Conservation (phyloP, 1,139 yeast species). For the Blastobotrys arbuscula region DNA sequence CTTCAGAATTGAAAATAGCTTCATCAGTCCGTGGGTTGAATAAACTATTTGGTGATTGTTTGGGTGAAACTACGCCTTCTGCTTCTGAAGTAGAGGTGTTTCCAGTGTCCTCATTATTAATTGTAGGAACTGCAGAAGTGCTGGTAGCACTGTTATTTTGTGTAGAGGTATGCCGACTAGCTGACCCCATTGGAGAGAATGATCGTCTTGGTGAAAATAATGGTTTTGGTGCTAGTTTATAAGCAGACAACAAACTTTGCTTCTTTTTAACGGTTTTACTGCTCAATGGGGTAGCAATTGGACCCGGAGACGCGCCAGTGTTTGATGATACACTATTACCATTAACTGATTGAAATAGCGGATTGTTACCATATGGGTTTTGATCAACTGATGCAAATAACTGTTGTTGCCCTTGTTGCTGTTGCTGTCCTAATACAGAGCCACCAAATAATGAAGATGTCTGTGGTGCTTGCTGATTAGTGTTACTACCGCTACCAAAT, state of each 20-base stretch:
- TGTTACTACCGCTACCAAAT: slow-evolving; percentile 27
- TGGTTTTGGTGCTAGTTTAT: slow-evolving; percentile 53
- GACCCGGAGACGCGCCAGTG: slow-evolving; percentile 37
- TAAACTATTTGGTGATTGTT: slow-evolving; percentile 18
- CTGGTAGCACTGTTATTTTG: background rate
- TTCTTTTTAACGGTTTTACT: slow-evolving; percentile 45
- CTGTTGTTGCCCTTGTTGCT: slow-evolving; percentile 25
- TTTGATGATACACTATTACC: slow-evolving; percentile 17
- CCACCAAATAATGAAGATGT: slow-evolving; percentile 16
- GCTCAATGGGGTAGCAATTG: slow-evolving; percentile 50
- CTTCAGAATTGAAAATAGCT: slow-evolving; percentile 64
- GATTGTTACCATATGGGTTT: slow-evolving; percentile 72
- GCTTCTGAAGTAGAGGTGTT: background rate
- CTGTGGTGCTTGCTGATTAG: slow-evolving; percentile 14
- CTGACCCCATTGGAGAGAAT: slow-evolving; percentile 8
- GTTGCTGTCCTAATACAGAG: slow-evolving; percentile 12
- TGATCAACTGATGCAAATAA: slow-evolving; percentile 46
- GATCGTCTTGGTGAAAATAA: slow-evolving; percentile 26
- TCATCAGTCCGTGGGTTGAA: slow-evolving; percentile 49
- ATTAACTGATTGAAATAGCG: slow-evolving; percentile 45
- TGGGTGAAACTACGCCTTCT: background rate
- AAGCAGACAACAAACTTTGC: slow-evolving; percentile 53
- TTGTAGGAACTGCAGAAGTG: background rate
- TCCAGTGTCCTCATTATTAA: no score
- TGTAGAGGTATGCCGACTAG: background rate